Conservation (phyloP, 805 yeast genomes). For the Barnettozyma californica region DNA sequence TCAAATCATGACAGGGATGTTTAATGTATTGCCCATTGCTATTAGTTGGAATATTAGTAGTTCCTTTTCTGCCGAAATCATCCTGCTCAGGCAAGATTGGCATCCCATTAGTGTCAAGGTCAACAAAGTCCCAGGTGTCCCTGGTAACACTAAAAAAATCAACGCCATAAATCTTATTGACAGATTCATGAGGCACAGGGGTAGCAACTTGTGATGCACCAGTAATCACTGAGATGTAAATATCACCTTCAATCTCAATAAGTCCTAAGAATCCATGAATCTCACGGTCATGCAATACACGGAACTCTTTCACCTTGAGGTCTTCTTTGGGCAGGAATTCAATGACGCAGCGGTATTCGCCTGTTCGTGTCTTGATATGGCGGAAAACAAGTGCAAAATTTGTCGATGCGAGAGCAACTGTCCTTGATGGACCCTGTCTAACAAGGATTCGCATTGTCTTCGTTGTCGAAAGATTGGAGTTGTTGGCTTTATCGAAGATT, state of each 20-base stretch:
- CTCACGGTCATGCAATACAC: conserved; percentile 38
- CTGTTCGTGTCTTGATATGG: conserved; percentile 29
- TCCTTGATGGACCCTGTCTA: conserved; percentile 30
- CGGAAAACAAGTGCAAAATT: conserved; percentile 44
- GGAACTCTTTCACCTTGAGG: conserved; percentile 34
- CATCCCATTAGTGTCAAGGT: conserved; percentile 62
- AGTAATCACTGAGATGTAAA: conserved; percentile 75
- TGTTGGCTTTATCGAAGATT: neutral
- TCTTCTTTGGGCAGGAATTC: conserved; percentile 39
- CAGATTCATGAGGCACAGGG: conserved; percentile 75
- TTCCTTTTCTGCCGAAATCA: conserved; percentile 7
- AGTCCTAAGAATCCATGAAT: conserved; percentile 76
- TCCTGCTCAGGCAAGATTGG: conserved; percentile 44
- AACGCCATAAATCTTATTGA: conserved; percentile 75
- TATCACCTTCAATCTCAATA: conserved; percentile 59
- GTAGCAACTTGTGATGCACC: conserved; percentile 73
- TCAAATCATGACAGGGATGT: conserved; percentile 76
- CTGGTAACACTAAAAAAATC: conserved; percentile 77
- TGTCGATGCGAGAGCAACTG: conserved; percentile 37
- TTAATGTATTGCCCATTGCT: conserved; percentile 10
- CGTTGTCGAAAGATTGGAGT: neutral
- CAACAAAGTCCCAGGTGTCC: conserved; percentile 75
- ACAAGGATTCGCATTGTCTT: conserved; percentile 33
- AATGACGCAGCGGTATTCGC: conserved; percentile 38
- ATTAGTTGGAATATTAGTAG: conserved; percentile 5